These are phyloP conservation scores for Flaveria linearis DNA, from an alignment of 129 eudicot genomes.

Conservation along the genomic window DNA sequence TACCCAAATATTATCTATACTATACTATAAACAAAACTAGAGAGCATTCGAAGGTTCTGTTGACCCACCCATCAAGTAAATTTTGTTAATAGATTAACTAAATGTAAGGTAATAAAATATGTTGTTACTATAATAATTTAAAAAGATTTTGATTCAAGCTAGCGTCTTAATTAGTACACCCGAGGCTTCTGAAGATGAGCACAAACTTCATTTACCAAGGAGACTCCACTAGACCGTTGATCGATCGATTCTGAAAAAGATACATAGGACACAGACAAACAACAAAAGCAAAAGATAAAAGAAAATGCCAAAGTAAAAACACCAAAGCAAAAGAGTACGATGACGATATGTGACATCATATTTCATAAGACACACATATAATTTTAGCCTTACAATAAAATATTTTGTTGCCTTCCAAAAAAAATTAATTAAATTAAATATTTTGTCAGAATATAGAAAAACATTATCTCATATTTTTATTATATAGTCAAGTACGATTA, in stretches of 20 bases:
- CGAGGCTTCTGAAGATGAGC: neutral
- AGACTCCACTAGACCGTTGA: neutral
- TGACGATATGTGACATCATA: constrained; percentile 10
- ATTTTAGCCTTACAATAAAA: neutral
- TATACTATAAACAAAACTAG: too few relatives aligned
- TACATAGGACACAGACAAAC: neutral
- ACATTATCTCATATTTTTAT: too few relatives aligned
- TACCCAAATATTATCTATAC: too few relatives aligned
- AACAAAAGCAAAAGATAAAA: constrained; percentile 12
- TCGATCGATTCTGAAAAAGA: neutral
- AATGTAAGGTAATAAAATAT: too few relatives aligned
- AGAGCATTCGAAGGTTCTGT: too few relatives aligned
- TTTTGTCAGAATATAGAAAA: neutral
- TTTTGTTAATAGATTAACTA: too few relatives aligned
- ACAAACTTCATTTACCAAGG: neutral
- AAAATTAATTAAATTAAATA: neutral
- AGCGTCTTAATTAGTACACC: too few relatives aligned
- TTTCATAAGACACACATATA: neutral
- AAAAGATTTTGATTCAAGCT: too few relatives aligned
- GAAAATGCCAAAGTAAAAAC: constrained; percentile 4
- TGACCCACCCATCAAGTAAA: too few relatives aligned
- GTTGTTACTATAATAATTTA: too few relatives aligned
- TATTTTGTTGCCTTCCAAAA: too few relatives aligned
- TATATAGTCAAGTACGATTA: too few relatives aligned
- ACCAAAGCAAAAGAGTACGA: neutral